Conservation (phyloP, 1,284 basidiomycete genomes). For the Puccinia horiana region DNA sequence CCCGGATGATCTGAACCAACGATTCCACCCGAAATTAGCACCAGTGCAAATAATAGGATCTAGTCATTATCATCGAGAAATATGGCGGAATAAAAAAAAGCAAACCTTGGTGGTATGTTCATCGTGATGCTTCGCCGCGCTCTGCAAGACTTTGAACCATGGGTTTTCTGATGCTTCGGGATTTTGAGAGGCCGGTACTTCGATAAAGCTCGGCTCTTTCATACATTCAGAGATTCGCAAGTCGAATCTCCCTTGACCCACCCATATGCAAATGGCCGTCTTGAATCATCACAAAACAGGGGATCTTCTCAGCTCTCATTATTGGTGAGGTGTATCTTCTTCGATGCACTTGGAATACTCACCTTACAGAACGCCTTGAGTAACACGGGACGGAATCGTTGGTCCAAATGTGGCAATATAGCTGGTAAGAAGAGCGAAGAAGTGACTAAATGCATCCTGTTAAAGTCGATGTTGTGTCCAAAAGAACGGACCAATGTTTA, state of each 20-base stretch:
- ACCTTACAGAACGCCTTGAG: slow-evolving; percentile 44
- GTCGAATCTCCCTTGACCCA: slow-evolving; percentile 14
- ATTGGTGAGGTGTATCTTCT: not conserved
- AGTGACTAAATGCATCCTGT: slow-evolving; percentile 44
- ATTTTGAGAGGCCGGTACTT: not conserved
- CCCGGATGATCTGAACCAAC: slow-evolving; percentile 11
- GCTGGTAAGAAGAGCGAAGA: slow-evolving; percentile 45
- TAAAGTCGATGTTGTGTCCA: not conserved
- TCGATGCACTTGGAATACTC: not conserved
- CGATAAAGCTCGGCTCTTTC: slow-evolving; percentile 6
- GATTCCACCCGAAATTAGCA: not conserved
- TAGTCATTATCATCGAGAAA: not conserved
- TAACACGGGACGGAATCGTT: slow-evolving; percentile 7
- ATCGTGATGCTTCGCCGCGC: slow-evolving; percentile 36
- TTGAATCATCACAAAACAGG: not conserved
- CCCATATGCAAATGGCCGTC: slow-evolving; percentile 39
- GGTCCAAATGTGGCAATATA: slow-evolving; percentile 12
- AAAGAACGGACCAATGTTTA: not conserved
- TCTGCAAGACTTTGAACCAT: slow-evolving; percentile 31
- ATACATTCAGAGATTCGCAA: slow-evolving; percentile 26
- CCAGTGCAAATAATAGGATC: not conserved
- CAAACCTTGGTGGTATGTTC: slow-evolving; percentile 48
- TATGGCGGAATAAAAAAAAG: not conserved
- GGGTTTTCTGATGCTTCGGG: not conserved
- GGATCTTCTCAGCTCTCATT: not conserved